phyloP scores from a whole-genome alignment of 2,329 filamentous ascomycete species.

The Tolypocladium tropicale region DNA sequence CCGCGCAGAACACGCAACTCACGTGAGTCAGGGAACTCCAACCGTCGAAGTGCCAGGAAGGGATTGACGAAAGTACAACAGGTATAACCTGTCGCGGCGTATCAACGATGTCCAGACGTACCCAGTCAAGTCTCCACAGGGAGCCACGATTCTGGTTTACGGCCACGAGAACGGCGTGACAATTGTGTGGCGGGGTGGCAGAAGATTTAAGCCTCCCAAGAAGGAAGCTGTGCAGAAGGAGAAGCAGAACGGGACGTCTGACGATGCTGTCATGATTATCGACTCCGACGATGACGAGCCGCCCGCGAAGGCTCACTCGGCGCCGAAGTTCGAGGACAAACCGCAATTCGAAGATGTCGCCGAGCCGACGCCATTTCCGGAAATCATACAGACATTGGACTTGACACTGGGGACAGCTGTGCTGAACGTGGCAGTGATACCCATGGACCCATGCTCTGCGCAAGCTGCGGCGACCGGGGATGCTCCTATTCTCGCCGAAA shows the following conservation, averaged over 20 bases:
- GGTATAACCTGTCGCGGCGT: slow-evolving; percentile 48
- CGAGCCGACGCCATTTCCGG: slow-evolving; percentile 40
- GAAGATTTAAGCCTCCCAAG: slow-evolving; percentile 40
- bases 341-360: slow-evolving; percentile 47
- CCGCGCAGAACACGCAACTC: slow-evolving; percentile 37
- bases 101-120: slow-evolving; percentile 51
- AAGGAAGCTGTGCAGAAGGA: slow-evolving; percentile 21
- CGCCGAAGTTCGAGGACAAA: slow-evolving; percentile 35
- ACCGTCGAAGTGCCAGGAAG: background rate
- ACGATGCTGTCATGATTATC: slow-evolving; percentile 50
- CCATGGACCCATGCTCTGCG: slow-evolving; percentile 36
- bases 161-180: slow-evolving; percentile 54
- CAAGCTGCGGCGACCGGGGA: slow-evolving; percentile 37
- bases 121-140: slow-evolving; percentile 51
- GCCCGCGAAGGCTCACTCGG: slow-evolving; percentile 19
- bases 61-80: slow-evolving; percentile 17
- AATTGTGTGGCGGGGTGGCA: slow-evolving; percentile 52
- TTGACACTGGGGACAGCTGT: slow-evolving; percentile 48
- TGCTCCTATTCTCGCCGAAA: slow-evolving; percentile 39
- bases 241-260: slow-evolving; percentile 41
- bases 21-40: slow-evolving; percentile 24
- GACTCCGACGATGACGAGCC: slow-evolving; percentile 51
- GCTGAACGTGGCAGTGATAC: slow-evolving; percentile 44
- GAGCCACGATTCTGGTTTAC: slow-evolving; percentile 52
- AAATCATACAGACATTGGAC: slow-evolving; percentile 50